phyloP scores from a whole-genome alignment of 768 basidiomycete species.

The Lactifluus hygrophoroides region DNA sequence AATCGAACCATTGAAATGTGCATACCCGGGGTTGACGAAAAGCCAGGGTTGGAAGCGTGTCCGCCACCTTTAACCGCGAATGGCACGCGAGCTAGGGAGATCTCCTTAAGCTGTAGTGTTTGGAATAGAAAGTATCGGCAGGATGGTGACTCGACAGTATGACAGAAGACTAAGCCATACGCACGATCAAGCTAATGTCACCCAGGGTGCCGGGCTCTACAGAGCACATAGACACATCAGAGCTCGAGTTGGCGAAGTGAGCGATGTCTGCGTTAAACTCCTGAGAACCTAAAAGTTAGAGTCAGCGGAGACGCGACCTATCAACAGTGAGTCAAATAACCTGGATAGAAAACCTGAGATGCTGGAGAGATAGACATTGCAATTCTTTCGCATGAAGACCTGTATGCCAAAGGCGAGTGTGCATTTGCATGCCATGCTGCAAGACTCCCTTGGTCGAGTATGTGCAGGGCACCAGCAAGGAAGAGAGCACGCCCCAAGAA shows the following conservation, averaged over 20 bases:
- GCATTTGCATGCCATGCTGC: not conserved
- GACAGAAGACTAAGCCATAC: no score
- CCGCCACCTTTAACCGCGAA: conserved; percentile 23
- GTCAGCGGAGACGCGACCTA: no score
- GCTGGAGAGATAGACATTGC: not conserved
- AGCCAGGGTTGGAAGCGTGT: conserved; percentile 19
- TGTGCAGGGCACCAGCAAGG: not conserved
- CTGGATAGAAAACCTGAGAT: conserved; percentile 4
- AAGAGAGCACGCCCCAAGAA: not conserved
- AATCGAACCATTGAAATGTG: conserved; percentile 21
- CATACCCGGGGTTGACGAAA: conserved; percentile 23
- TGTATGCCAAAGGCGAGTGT: not conserved
- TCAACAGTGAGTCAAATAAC: not conserved
- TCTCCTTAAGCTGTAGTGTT: not conserved
- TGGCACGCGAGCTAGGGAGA: not conserved
- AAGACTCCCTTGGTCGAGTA: not conserved
- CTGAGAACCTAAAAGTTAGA: conserved; percentile 3
- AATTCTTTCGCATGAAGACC: not conserved
- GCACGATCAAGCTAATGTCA: conserved; percentile 15
- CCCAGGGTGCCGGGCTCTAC: conserved; percentile 15
- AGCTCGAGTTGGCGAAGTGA: conserved; percentile 18
- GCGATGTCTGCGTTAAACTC: conserved; percentile 4
- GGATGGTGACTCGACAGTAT: no score
- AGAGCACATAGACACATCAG: conserved; percentile 12
- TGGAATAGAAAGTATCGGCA: not conserved